These are phyloP conservation scores for Neofusicoccum umdonicola DNA, from an alignment of 2,329 filamentous ascomycete species.

Conservation along the genomic window DNA sequence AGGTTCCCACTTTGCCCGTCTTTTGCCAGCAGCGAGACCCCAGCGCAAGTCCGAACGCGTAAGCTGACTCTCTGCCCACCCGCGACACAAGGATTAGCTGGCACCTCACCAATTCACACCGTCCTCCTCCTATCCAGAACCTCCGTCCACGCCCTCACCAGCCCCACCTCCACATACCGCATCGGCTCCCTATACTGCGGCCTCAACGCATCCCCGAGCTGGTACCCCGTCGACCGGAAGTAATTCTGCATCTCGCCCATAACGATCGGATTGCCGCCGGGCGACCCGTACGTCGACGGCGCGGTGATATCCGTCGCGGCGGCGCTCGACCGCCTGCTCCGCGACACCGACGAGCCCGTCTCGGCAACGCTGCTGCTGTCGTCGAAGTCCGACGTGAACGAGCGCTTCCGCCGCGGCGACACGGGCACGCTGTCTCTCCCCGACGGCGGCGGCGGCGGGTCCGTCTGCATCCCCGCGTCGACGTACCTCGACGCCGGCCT, in stretches of 20 bases:
- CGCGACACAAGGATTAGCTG: too few species aligned
- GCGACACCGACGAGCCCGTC: background rate
- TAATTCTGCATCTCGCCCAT: constrained; percentile 35
- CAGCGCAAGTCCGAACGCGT: too few species aligned
- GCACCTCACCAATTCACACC: background rate
- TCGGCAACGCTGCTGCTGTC: background rate
- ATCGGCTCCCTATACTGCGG: constrained; percentile 2
- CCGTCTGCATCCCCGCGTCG: constrained; percentile 28
- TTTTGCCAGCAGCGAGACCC: too few species aligned
- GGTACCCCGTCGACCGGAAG: constrained; percentile 33
- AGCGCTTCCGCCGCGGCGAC: constrained; percentile 6
- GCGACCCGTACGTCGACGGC: constrained; percentile 20
- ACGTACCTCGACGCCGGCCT: constrained; percentile 20
- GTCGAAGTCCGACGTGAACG: background rate
- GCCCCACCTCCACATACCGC: background rate
- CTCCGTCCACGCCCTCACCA: background rate
- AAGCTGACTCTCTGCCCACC: too few species aligned
- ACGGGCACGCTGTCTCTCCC: background rate
- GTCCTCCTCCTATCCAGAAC: background rate
- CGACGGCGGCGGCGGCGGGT: constrained; percentile 16
- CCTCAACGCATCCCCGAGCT: constrained; percentile 31
- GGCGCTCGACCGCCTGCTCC: constrained; percentile 20
- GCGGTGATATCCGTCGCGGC: constrained; percentile 20
- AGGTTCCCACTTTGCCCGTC: too few species aligned
- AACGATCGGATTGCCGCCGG: constrained; percentile 24